Base-by-base conservation (phyloP, 2,329 filamentous ascomycete genomes). In the Knufia fluminis region DNA sequence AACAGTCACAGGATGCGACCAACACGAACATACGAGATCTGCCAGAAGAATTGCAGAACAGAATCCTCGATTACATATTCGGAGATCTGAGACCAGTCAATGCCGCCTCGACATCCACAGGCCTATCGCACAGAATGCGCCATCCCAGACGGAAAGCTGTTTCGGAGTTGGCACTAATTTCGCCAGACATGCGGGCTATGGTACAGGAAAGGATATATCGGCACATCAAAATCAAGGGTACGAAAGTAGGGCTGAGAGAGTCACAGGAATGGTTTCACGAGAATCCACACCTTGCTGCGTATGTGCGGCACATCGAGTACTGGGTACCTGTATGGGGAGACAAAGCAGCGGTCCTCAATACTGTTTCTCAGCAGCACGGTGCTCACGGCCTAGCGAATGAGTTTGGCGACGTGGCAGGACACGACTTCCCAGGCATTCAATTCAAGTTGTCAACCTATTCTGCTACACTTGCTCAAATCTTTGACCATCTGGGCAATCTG, bases 141-240 rank as follows among this genome's bases (percentile, higher is more conserved):
- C 81, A 85, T 64, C 82, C 81, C 3, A 73, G 83, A 49, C 71
- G 83, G 52, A 82, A 78, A 54, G 80, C 83, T 52, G 69, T 86
- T 31, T 84, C 83, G 0, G 74, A 82, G 54, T 64, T 87, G 51
- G 78, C 83, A 2, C 66, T 85, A 46, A 79, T 71, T 20, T 71
- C 64, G 14, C 71, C 65, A 3, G 66, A 75, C n/a, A 88, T 83
- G 83, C 76, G 81, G 43, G 68, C 72, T 31, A 61, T 87, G 49
- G 78, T 89, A 17, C 85, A 88, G 62, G 76, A 83, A 60, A 75
- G 84, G 32, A 74, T 89, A 2, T 89, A 86, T 66, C 75, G 84
- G 36, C 83, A 86, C 62, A 78, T 88, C 67, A 86, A 87, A 65
- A 70, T 88, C 57, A 85, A 86, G 66, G 84, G 82, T 0, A 86